A percentile compares a stretch with the other conserved stretches of the same genome.
phyloP scores from a whole-genome alignment of 305 asterid species.

The Coffea humblotiana region DNA sequence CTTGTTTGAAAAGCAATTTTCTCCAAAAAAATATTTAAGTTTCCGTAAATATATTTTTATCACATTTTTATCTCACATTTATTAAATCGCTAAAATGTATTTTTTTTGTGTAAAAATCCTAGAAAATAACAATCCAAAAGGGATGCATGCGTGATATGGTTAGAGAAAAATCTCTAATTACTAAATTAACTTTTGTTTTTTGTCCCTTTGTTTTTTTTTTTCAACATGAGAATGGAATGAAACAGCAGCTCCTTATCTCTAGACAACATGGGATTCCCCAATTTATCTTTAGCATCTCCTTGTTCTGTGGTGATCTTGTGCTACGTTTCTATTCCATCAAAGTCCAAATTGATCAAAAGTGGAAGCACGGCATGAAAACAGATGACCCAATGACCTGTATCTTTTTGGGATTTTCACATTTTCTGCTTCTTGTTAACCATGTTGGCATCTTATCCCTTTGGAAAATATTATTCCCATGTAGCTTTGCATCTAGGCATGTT shows the following conservation, averaged over 20 bases:
- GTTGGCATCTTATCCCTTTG: constrained; percentile 6
- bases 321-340: not conserved
- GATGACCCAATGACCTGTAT: not conserved
- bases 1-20: too few relatives aligned
- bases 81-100: too few relatives aligned
- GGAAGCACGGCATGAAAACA: not conserved
- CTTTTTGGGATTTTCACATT: not conserved
- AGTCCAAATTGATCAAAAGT: not conserved
- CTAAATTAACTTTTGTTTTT: not conserved
- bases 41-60: too few relatives aligned
- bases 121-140: not conserved
- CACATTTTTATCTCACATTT: too few relatives aligned
- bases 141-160: not conserved
- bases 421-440: not conserved
- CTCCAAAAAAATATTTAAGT: too few relatives aligned
- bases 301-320: constrained; percentile 13
- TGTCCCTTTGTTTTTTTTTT: too few relatives aligned
- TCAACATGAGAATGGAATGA: not conserved
- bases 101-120: too few relatives aligned
- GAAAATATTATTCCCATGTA: not conserved
- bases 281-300: not conserved
- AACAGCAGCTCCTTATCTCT: not conserved
- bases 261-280: not conserved
- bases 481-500: constrained; percentile 22
- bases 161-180: not conserved